These are phyloP conservation scores for Datura wrightii DNA, from an alignment of 257 asterid species.

Conservation along the genomic window DNA sequence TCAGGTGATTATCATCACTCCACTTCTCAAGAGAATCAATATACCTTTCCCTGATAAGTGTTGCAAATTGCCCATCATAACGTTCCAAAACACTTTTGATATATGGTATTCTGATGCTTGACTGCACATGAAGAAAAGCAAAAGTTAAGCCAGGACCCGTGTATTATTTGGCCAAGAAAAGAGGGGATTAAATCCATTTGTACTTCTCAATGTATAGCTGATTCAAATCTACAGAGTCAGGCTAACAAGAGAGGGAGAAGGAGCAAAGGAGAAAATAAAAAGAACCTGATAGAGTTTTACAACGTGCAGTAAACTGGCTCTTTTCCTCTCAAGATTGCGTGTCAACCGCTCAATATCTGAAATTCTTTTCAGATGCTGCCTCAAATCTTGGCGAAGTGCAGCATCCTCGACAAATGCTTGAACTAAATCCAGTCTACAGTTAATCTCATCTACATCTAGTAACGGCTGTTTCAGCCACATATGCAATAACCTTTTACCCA, in stretches of 20 bases:
- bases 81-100: conserved; percentile 77
- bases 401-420: conserved; percentile 95
- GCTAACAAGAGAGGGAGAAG: conserved; percentile 15
- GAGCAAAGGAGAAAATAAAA: not conserved
- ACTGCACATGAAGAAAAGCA: conserved; percentile 52
- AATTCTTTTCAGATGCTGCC: conserved; percentile 92
- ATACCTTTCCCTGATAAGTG: conserved; percentile 71
- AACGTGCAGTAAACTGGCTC: conserved; percentile 77
- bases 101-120: conserved; percentile 88
- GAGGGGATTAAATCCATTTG: not conserved
- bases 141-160: not conserved
- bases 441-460: conserved; percentile 78
- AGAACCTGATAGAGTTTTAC: conserved; percentile 97
- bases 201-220: conserved; percentile 2
- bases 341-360: conserved; percentile 86
- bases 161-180: not conserved
- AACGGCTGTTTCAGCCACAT: conserved; percentile 96
- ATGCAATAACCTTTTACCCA: conserved; percentile 94
- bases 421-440: conserved; percentile 80
- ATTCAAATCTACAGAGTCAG: not conserved
- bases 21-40: conserved; percentile 69
- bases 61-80: conserved; percentile 73
- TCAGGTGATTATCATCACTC: conserved; percentile 86
- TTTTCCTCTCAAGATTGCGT: conserved; percentile 77
- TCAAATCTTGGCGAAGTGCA: conserved; percentile 78